Evolutionary conservation across 2,329 filamentous ascomycete genomes (phyloP).

Genomic region (Trichoderma citrinoviride): DNA sequence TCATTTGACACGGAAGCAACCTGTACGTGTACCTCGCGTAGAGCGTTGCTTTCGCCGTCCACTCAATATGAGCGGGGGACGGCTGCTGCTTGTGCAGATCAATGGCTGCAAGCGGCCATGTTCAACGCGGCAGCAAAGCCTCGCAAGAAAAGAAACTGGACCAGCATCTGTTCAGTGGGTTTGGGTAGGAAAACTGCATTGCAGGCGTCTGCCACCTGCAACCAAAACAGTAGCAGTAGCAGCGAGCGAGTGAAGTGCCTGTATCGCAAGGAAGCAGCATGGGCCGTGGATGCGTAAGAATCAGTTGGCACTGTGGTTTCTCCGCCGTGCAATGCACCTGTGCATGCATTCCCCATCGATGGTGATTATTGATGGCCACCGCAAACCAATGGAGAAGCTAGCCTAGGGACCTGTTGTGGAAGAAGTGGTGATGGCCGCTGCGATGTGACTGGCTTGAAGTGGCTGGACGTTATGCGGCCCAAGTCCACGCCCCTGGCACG

Average conservation of each 20-base stretch:
- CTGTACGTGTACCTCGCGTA: conserved; percentile 25
- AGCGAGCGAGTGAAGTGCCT: neutral
- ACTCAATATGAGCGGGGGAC: conserved; percentile 23
- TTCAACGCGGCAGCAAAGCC: conserved; percentile 20
- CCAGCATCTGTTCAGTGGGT: conserved; percentile 23
- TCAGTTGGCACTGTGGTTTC: conserved; percentile 3
- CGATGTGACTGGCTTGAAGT: conserved; percentile 23
- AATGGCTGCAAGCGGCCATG: conserved; percentile 18
- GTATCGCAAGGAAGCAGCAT: neutral
- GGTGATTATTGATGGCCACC: conserved; percentile 26
- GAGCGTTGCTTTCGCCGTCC: conserved; percentile 15
- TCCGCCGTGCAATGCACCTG: conserved; percentile 20
- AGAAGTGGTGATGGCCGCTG: conserved; percentile 28
- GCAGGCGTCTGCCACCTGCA: conserved; percentile 15
- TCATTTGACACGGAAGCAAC: conserved; percentile 29
- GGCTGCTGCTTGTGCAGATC: conserved; percentile 28
- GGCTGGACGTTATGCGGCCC: conserved; percentile 23
- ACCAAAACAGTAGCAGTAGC: neutral
- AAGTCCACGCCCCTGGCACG: conserved; percentile 17
- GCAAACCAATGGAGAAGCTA: conserved; percentile 26
- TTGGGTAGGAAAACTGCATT: conserved; percentile 29
- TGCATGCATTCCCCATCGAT: conserved; percentile 26
- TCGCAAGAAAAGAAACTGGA: conserved; percentile 6
- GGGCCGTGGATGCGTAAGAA: conserved; percentile 19
- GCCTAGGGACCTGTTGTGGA: conserved; percentile 26